Evolutionary conservation across 1,284 basidiomycete genomes (phyloP).

Genomic region (Anthracocystis setariae): DNA sequence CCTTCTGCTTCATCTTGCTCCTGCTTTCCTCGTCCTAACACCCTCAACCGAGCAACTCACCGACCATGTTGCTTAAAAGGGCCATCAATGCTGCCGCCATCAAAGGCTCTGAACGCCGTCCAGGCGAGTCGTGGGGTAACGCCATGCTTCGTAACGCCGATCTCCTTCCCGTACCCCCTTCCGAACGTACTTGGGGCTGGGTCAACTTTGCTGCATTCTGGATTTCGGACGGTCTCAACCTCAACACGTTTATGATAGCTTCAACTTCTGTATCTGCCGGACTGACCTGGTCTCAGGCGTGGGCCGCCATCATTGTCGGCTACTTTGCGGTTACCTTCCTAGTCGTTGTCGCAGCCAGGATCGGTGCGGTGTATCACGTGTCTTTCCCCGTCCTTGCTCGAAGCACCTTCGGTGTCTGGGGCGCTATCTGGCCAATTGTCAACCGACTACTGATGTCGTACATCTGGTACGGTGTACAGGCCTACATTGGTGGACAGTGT

Average conservation of each 20-base stretch:
- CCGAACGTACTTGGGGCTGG: slow-evolving; percentile 52
- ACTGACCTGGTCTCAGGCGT: slow-evolving; percentile 58
- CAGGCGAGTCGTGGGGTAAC: slow-evolving; percentile 35
- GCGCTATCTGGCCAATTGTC: slow-evolving; percentile 83
- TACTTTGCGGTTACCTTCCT: slow-evolving; percentile 79
- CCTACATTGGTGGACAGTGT: slow-evolving; percentile 76
- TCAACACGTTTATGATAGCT: slow-evolving; percentile 56
- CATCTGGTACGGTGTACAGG: slow-evolving; percentile 69
- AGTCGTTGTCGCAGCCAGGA: slow-evolving; percentile 81
- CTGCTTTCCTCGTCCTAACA: not conserved
- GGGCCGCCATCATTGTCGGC: slow-evolving; percentile 70
- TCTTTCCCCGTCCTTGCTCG: slow-evolving; percentile 83
- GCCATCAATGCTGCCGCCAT: slow-evolving; percentile 36
- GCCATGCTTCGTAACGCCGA: slow-evolving; percentile 54
- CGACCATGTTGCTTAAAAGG: slow-evolving; percentile 31
- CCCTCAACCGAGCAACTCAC: not conserved
- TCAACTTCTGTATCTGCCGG: slow-evolving; percentile 43
- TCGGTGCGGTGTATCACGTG: slow-evolving; percentile 72
- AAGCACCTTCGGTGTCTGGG: slow-evolving; percentile 79
- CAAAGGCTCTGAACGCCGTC: slow-evolving; percentile 35
- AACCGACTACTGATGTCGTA: slow-evolving; percentile 79
- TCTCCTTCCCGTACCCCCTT: slow-evolving; percentile 53
- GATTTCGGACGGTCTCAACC: slow-evolving; percentile 61
- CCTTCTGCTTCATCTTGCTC: not conserved
- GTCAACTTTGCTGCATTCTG: slow-evolving; percentile 58